Base-by-base conservation (phyloP, 495 filamentous ascomycete species). In the Talaromyces thailandensis region DNA sequence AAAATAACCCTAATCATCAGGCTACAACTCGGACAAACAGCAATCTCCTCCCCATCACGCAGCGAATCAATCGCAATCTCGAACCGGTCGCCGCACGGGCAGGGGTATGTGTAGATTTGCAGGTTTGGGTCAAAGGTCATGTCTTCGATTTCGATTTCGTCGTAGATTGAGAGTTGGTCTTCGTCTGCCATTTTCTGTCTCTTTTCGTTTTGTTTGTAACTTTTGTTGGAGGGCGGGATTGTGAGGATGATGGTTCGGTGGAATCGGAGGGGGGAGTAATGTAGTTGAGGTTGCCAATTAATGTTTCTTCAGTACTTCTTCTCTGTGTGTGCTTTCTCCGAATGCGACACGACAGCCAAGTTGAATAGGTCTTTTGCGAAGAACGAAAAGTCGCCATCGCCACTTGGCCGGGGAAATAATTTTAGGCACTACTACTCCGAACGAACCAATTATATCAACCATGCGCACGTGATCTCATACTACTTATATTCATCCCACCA, bases 71-170 rank as follows among this genome's bases (percentile, higher is more conserved):
- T 84, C 18, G 82, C 82, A 70, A 98, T 98, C 77, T 97, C 90
- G 78, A 98, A 98, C 37, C 91, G 87, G 77, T 98, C 94, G 73
- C 94, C 94, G 73, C 94, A 98, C 0, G 94, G 94, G 71, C 94
- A 98, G 16, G 94, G 94, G 73, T 92, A 96, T 73, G 92, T 89
- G 76, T 96, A 98, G 68, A 96, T 86, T 73, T 95, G 86, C 23
- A 91, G 79, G 3, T 81, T 81, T 25, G 86, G 75, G 73, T 98
- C 92, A 74, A 85, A 98, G 70, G 91, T 94, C 90, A 98, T 96
- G 73, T 98, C 94, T 73, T 98, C 94, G 82, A 98, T 97, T 72
- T 98, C 94, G 77, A 98, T 92, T 75, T 98, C 93, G 75, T 98
- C 94, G 80, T 98, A 98, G 69, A 96, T 88, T 62, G 88, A 84